Conservation (phyloP, 1,139 yeast genomes). For the Yamadazyma triangularis region DNA sequence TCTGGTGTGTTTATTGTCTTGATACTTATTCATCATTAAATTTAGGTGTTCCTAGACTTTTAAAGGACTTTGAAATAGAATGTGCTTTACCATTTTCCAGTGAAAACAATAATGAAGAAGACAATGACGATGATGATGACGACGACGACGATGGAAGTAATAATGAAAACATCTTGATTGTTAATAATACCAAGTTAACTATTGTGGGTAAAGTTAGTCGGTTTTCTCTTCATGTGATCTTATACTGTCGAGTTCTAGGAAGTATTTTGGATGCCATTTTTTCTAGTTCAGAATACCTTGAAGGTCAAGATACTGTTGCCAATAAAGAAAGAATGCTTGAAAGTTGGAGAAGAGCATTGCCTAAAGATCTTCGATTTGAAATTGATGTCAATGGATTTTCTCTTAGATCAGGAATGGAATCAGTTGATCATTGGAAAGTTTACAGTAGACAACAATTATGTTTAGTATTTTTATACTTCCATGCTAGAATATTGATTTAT, state of each 20-base stretch:
- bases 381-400: conserved; percentile 60
- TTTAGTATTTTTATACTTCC: conserved; percentile 64
- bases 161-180: conserved; percentile 52
- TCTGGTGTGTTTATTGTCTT: conserved; percentile 79
- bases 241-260: conserved; percentile 72
- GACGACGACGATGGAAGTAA: conserved; percentile 38
- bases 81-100: conserved; percentile 79
- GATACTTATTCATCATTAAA: conserved; percentile 74
- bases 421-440: conserved; percentile 27
- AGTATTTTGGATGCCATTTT: conserved; percentile 63
- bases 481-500: conserved; percentile 75
- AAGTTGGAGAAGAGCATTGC: conserved; percentile 73
- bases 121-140: conserved; percentile 9
- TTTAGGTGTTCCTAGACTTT: conserved; percentile 75
- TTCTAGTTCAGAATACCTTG: conserved; percentile 41
- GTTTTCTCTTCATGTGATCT: conserved; percentile 59
- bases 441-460: conserved; percentile 52
- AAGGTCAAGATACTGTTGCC: conserved; percentile 21
- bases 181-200: conserved; percentile 53
- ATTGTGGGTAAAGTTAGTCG: conserved; percentile 68
- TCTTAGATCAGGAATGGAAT: conserved; percentile 20
- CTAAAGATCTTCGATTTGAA: conserved; percentile 58
- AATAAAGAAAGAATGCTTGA: conserved; percentile 69
- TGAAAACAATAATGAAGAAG: conserved; percentile 39
- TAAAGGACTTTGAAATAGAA: conserved; percentile 78